Evolutionary conservation across 169 alveolate species (phyloP).

Genomic region (Eimeria necatrix): DNA sequence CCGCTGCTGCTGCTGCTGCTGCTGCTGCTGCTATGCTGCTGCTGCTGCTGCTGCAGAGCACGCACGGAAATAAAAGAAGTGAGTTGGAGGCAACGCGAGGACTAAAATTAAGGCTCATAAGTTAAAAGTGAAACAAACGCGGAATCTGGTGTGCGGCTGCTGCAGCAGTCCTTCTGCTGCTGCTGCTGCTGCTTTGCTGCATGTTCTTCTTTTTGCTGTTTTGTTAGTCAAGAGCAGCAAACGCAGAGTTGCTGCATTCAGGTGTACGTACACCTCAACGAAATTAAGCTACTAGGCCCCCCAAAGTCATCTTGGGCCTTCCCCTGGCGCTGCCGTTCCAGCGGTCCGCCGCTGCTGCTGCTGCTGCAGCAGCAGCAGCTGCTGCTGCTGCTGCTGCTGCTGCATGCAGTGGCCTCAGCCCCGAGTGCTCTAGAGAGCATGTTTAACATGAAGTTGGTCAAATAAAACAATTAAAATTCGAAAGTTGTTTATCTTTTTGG

Average conservation of each 20-base stretch:
- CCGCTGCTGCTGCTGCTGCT: background rate
- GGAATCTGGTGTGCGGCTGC: background rate
- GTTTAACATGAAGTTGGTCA: background rate
- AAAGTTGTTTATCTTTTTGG: background rate
- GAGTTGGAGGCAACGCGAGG: background rate
- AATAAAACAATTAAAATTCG: background rate
- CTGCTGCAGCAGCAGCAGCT: slow-evolving; percentile 4
- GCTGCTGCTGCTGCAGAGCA: background rate
- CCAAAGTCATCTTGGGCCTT: background rate
- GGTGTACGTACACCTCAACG: background rate
- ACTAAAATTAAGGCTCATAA: background rate
- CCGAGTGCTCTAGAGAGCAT: background rate
- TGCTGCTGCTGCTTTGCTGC: background rate
- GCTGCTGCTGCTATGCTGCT: background rate
- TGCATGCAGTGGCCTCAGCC: slow-evolving; percentile 11
- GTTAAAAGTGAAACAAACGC: background rate
- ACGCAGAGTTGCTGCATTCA: background rate
- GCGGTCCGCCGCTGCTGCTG: slow-evolving; percentile 20
- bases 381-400: slow-evolving; percentile 26
- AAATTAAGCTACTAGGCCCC: no score
- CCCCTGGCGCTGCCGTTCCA: background rate
- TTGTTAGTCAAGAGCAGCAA: background rate
- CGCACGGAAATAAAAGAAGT: no score
- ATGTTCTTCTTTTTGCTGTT: background rate
- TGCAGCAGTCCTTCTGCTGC: background rate